These are phyloP conservation scores for Aspergillus brunneoviolaceus DNA, from an alignment of 2,329 filamentous ascomycete species.

Conservation along the genomic window DNA sequence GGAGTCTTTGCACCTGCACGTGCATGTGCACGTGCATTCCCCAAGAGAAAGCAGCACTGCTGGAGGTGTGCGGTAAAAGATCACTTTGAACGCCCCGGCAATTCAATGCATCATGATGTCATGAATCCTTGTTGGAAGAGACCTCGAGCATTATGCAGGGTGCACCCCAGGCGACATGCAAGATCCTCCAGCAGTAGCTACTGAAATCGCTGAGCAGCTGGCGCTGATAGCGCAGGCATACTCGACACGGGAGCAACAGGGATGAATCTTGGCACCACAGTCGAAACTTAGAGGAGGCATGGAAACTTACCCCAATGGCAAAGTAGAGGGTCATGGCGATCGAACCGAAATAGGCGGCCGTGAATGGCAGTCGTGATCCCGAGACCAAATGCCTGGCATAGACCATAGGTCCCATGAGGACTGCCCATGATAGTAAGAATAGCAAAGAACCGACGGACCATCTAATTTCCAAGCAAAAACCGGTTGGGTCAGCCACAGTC, in stretches of 20 bases:
- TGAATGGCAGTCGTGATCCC: constrained; percentile 82
- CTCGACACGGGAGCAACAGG: not conserved
- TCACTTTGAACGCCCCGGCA: not conserved
- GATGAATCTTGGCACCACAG: not conserved
- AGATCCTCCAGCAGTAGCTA: constrained; percentile 3
- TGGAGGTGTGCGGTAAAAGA: not conserved
- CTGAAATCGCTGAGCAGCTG: constrained; percentile 4
- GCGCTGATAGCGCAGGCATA: constrained; percentile 2
- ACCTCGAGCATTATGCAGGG: not conserved
- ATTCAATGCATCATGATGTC: constrained; percentile 1
- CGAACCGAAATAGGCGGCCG: constrained; percentile 89
- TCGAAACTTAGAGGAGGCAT: constrained; percentile 7
- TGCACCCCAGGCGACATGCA: not conserved
- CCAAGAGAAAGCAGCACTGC: not conserved
- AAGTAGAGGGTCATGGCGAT: constrained; percentile 90
- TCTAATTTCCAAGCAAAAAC: constrained; percentile 51
- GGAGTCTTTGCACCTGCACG: not conserved
- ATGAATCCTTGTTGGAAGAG: not conserved
- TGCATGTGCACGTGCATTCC: not conserved
- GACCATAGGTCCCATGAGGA: constrained; percentile 84
- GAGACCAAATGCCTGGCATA: constrained; percentile 86
- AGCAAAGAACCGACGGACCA: constrained; percentile 92
- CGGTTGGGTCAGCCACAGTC: constrained; percentile 27
- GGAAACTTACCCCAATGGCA: constrained; percentile 76
- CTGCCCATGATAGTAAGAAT: constrained; percentile 89